phyloP scores from a whole-genome alignment of 352 stramenopile species.

The Pythium sukuiense region DNA sequence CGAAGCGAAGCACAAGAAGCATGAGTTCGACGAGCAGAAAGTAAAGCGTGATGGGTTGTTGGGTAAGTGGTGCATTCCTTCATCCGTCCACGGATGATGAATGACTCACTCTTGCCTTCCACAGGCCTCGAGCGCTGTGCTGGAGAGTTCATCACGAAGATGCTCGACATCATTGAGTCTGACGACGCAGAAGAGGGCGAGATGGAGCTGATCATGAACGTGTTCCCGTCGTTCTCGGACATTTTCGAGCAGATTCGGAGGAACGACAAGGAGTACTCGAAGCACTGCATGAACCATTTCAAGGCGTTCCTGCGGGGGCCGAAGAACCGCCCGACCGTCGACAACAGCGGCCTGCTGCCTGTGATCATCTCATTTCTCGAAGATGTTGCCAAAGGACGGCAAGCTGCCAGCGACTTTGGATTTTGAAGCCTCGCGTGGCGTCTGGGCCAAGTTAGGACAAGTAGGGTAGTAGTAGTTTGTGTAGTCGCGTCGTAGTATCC shows the following conservation, averaged over 20 bases:
- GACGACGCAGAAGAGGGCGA: slow-evolving; percentile 80
- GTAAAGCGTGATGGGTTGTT: slow-evolving; percentile 82
- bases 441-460: slow-evolving; percentile 6
- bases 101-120: not conserved
- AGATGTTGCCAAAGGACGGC: slow-evolving; percentile 56
- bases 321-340: slow-evolving; percentile 78
- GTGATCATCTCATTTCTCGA: slow-evolving; percentile 79
- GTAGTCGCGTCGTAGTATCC: not conserved
- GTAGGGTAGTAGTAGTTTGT: slow-evolving; percentile 1
- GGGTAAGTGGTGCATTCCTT: slow-evolving; percentile 32
- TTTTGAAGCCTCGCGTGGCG: slow-evolving; percentile 42
- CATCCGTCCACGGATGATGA: not conserved
- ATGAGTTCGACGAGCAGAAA: slow-evolving; percentile 79
- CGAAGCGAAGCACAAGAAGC: slow-evolving; percentile 74
- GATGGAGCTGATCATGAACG: slow-evolving; percentile 76
- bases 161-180: slow-evolving; percentile 81
- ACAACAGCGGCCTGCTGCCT: slow-evolving; percentile 68
- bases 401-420: slow-evolving; percentile 67
- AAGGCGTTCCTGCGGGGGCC: slow-evolving; percentile 79
- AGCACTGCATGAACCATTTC: slow-evolving; percentile 87
- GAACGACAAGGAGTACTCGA: slow-evolving; percentile 77
- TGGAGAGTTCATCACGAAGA: slow-evolving; percentile 86
- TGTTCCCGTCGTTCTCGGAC: slow-evolving; percentile 89
- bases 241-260: slow-evolving; percentile 84
- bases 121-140: slow-evolving; percentile 78